Percentiles rank a stretch among this genome's conserved stretches.
phyloP scores from a whole-genome alignment of 1,139 yeast species.

The Yamadazyma spencermartinsiae region DNA sequence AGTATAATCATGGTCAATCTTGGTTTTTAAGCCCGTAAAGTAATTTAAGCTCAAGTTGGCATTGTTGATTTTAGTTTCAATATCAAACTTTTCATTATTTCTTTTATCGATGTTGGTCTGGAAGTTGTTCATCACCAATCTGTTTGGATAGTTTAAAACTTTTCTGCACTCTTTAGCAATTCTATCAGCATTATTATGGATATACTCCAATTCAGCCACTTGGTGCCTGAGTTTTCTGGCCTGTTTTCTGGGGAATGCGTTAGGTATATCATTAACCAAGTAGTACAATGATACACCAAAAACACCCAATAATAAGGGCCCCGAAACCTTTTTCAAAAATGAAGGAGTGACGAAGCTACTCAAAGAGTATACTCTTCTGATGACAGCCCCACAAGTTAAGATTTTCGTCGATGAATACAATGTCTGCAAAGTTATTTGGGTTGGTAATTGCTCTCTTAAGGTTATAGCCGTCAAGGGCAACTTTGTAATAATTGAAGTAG shows the following conservation, averaged over 20 bases:
- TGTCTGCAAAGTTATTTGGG: constrained; percentile 43
- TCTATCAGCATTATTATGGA: constrained; percentile 74
- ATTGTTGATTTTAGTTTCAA: constrained; percentile 53
- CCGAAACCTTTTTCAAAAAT: constrained; percentile 34
- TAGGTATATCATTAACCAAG: constrained; percentile 76
- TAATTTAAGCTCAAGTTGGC: constrained; percentile 62
- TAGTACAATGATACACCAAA: constrained; percentile 64
- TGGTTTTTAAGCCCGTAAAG: constrained; percentile 54
- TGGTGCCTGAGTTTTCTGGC: constrained; percentile 69
- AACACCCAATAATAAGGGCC: constrained; percentile 52
- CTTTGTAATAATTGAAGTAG: constrained; percentile 32
- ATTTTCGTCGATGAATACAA: constrained; percentile 46
- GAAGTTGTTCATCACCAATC: constrained; percentile 78
- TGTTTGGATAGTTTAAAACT: constrained; percentile 78
- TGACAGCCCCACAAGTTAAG: constrained; percentile 44
- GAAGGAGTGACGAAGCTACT: constrained; percentile 30
- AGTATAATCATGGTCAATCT: constrained; percentile 47
- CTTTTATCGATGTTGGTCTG: constrained; percentile 69
- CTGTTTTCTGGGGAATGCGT: constrained; percentile 83
- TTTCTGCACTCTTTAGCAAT: constrained; percentile 80
- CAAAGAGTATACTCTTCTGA: constrained; percentile 31
- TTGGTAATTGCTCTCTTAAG: constrained; percentile 37
- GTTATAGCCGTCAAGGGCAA: constrained; percentile 34
- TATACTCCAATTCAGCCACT: constrained; percentile 68
- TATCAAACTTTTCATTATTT: constrained; percentile 57